Percentiles rank a stretch among this genome's conserved stretches.
Evolutionary conservation across 306 rosid genomes (phyloP).

Genomic region (Medicago arabica): DNA sequence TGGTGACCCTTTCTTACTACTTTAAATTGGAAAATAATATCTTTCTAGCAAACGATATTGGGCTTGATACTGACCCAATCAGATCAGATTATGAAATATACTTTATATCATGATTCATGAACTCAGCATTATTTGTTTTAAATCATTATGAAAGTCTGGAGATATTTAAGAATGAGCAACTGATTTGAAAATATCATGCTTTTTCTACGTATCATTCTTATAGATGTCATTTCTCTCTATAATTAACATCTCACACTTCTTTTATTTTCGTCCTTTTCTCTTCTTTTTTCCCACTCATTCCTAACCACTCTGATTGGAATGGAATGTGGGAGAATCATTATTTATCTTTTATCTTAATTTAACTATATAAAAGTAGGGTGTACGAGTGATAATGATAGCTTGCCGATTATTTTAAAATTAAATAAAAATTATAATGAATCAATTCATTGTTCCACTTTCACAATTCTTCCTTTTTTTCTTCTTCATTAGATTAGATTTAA

Average conservation of each 20-base stretch:
- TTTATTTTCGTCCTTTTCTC: background rate
- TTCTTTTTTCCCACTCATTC: background rate
- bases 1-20: too few species aligned
- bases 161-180: too few species aligned
- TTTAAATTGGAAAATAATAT: too few species aligned
- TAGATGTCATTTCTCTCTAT: too few species aligned
- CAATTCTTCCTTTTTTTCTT: background rate
- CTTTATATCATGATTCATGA: too few species aligned
- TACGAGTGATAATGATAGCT: background rate
- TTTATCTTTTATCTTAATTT: background rate
- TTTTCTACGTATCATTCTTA: too few species aligned
- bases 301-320: background rate
- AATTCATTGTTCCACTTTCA: background rate
- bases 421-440: background rate
- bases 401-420: background rate
- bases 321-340: background rate
- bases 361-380: background rate
- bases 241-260: background rate
- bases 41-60: too few species aligned
- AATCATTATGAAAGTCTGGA: too few species aligned
- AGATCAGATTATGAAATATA: too few species aligned
- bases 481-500: background rate
- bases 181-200: too few species aligned
- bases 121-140: too few species aligned
- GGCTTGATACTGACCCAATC: too few species aligned